A percentile compares a stretch with the other conserved stretches of the same genome.
Conservation (phyloP, 306 rosid genomes). For the Fagus crenata region DNA sequence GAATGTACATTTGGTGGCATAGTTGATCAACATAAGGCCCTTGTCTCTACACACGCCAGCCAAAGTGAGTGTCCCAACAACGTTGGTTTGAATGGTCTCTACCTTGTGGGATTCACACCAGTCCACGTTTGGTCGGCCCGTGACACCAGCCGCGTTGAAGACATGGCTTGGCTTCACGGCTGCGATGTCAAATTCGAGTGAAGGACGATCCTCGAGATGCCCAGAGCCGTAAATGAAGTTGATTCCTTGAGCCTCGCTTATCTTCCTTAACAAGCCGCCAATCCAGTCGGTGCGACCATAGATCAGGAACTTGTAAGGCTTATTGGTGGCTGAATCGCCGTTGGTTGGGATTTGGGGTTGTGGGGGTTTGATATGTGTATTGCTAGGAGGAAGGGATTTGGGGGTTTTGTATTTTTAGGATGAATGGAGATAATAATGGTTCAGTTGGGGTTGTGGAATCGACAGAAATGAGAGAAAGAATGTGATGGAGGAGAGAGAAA, state of each 20-base stretch:
- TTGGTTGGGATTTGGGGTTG: constrained; percentile 35
- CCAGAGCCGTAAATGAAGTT: constrained; percentile 56
- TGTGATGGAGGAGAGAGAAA: too few relatives aligned
- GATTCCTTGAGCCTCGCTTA: constrained; percentile 55
- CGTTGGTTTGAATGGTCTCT: constrained; percentile 80
- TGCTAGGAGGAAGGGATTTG: too few relatives aligned
- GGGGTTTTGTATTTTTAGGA: too few relatives aligned
- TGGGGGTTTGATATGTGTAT: too few relatives aligned
- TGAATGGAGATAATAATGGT: too few relatives aligned
- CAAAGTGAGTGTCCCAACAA: constrained; percentile 67
- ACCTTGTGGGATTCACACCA: constrained; percentile 95
- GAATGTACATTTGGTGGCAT: constrained; percentile 88
- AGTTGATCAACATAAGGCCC: constrained; percentile 62
- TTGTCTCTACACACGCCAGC: constrained; percentile 71
- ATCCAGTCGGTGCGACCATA: constrained; percentile 87
- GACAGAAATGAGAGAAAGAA: too few relatives aligned
- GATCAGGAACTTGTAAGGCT: constrained; percentile 63
- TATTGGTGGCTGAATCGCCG: constrained; percentile 32
- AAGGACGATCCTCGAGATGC: constrained; percentile 64
- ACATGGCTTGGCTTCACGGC: constrained; percentile 69
- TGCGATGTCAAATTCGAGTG: constrained; percentile 64
- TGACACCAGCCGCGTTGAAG: constrained; percentile 90
- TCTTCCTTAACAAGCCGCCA: constrained; percentile 71
- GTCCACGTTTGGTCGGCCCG: constrained; percentile 92
- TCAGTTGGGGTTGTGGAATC: too few relatives aligned